Evolutionary conservation across 2,329 filamentous ascomycete species (phyloP), one percentile per base, ranked within the genome.

Genomic region (Cordyceps farinosa): DNA sequence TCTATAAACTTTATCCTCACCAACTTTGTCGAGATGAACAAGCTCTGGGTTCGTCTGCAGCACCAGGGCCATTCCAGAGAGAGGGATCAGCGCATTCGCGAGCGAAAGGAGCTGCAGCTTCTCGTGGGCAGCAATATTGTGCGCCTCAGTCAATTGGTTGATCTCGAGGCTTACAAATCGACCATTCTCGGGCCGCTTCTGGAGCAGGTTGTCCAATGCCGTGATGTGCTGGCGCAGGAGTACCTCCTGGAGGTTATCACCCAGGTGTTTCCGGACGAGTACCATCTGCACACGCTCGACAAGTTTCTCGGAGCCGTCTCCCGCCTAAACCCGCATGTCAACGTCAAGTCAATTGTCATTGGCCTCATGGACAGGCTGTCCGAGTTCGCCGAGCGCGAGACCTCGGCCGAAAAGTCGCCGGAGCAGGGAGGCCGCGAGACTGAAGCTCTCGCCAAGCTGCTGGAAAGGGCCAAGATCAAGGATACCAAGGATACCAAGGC

Each of bases 11-110:
- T 99, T 74, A 90, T 98, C 62, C 80, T 99, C 72, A 99, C 95
- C 65, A 99, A 99, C 72, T 99, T 99, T 73, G 95, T 99, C 69
- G 95, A 99, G 79, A 99, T 99, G 95, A 99, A 99, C 80, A 99
- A 99, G 83, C 84, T 99, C 40, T 99, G 95, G 95, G 95, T 99
- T 66, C 89, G 95, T 50, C 80, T 98, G 72, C 95, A 99, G 75
- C 95, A 99, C 76, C 95, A 99, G 75, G 95, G 95, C 32, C 95
- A 97, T 74, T 99, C 95, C 45, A 86, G 94, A 70, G 95, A 99
- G 77, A 84, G 95, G 59, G 95, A 99, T 67, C 89, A 96, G 78
- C 85, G 95, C 70, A 97, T 92, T 64, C 92, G 95, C 71, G 95
- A 99, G 79, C 85, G 95, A 70, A 93, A 96, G 75, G 96, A 99